These are phyloP conservation scores for Plasmodium gallinaceum DNA, from an alignment of 169 alveolate species.

Conservation along the genomic window DNA sequence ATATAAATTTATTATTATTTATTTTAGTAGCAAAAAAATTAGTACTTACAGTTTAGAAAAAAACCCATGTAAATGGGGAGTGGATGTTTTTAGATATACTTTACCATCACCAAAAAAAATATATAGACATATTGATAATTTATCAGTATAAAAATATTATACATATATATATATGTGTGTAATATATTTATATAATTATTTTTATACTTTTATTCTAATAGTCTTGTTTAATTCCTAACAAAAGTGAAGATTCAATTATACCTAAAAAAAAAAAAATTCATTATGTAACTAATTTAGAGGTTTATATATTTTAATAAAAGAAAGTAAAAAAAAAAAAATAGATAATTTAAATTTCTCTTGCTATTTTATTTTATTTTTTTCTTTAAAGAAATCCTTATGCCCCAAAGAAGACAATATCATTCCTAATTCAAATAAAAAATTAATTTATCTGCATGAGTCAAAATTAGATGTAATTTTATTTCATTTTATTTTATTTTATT, in stretches of 20 bases:
- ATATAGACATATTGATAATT: constrained; percentile 40
- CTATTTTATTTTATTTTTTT: background rate
- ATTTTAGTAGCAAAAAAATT: constrained; percentile 54
- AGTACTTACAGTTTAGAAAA: constrained; percentile 35
- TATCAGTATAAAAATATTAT: constrained; percentile 21
- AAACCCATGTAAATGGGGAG: constrained; percentile 73
- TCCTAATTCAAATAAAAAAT: constrained; percentile 28
- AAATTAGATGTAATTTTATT: constrained; percentile 22
- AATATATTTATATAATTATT: background rate
- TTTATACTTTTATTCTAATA: background rate
- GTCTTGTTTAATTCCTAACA: constrained; percentile 59
- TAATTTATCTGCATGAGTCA: constrained; percentile 24
- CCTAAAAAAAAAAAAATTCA: constrained; percentile 38
- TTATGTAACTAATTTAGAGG: constrained; percentile 60
- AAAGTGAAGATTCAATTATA: constrained; percentile 48
- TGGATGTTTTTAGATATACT: constrained; percentile 48
- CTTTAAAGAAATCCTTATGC: constrained; percentile 51
- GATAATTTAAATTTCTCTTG: background rate
- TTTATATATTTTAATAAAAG: background rate
- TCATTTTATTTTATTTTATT: background rate
- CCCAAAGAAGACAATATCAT: constrained; percentile 43
- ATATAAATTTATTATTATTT: background rate
- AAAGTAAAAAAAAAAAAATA: background rate
- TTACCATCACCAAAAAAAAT: constrained; percentile 48
- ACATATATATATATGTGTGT: background rate